A percentile compares a stretch with the other conserved stretches of the same genome.
These are phyloP conservation scores for Thinopyrum elongatum DNA, from an alignment of 176 grass and related monocot species.

Conservation along the genomic window DNA sequence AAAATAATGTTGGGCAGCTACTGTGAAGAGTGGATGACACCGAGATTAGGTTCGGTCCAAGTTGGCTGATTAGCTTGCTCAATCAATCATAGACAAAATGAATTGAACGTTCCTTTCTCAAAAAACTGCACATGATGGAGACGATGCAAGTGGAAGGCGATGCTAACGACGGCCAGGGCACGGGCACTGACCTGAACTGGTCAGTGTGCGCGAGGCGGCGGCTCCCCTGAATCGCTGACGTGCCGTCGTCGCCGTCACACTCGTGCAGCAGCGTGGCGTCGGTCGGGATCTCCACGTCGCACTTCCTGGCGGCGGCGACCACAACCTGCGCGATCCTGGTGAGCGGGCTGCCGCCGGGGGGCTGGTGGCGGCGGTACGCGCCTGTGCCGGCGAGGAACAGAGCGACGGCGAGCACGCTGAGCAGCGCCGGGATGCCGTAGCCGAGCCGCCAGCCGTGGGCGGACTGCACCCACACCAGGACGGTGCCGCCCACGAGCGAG, in stretches of 20 bases:
- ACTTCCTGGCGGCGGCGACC: not conserved
- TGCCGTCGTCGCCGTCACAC: constrained; percentile 27
- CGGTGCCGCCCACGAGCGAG: constrained; percentile 35
- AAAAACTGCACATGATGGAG: too few relatives aligned
- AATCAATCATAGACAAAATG: too few relatives aligned
- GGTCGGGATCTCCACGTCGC: not conserved
- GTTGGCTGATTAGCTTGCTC: too few relatives aligned
- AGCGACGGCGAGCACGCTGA: not conserved
- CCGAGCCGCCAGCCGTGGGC: constrained; percentile 12
- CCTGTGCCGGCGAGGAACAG: not conserved
- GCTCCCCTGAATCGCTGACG: constrained; percentile 57
- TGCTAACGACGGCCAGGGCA: not conserved
- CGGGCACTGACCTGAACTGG: constrained; percentile 36
- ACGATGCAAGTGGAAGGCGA: not conserved
- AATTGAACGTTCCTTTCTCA: too few relatives aligned
- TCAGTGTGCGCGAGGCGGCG: constrained; percentile 50
- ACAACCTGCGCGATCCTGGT: not conserved
- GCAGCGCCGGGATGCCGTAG: not conserved
- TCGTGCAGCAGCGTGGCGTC: constrained; percentile 28
- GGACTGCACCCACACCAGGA: constrained; percentile 61
- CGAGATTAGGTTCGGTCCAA: too few relatives aligned
- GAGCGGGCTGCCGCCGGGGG: not conserved
- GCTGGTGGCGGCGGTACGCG: not conserved
- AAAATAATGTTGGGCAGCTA: too few relatives aligned
- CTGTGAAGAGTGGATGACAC: too few relatives aligned